Evolutionary conservation across 805 yeast species (phyloP).

Genomic region (Peterozyma toletana): DNA sequence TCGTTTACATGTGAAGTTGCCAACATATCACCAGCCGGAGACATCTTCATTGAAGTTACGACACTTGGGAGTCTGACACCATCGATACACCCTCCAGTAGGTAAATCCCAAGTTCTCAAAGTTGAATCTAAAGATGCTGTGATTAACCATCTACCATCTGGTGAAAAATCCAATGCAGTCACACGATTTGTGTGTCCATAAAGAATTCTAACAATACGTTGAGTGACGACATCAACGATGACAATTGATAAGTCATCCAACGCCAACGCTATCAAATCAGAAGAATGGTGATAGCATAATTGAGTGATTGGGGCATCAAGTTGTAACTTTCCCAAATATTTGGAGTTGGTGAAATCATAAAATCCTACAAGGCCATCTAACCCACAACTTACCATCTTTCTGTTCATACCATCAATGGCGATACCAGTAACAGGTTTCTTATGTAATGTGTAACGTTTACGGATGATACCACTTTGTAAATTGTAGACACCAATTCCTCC

Average conservation of each 20-base stretch:
- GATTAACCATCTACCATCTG: slow-evolving; percentile 93
- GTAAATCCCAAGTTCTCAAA: slow-evolving; percentile 93
- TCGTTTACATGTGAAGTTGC: slow-evolving; percentile 92
- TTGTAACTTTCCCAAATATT: slow-evolving; percentile 56
- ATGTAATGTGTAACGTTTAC: slow-evolving; percentile 65
- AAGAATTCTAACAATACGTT: slow-evolving; percentile 75
- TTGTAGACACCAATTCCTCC: slow-evolving; percentile 87
- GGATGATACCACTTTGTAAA: slow-evolving; percentile 80
- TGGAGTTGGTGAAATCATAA: slow-evolving; percentile 72
- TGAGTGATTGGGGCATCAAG: slow-evolving; percentile 74
- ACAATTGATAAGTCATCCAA: slow-evolving; percentile 82
- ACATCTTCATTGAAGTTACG: slow-evolving; percentile 74
- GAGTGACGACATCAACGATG: slow-evolving; percentile 76
- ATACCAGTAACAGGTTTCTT: slow-evolving; percentile 83
- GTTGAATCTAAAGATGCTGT: slow-evolving; percentile 81
- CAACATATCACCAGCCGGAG: slow-evolving; percentile 82
- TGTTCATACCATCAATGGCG: slow-evolving; percentile 84
- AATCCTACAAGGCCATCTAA: slow-evolving; percentile 87
- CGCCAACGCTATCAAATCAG: slow-evolving; percentile 80
- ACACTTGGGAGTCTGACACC: slow-evolving; percentile 73
- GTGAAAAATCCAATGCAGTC: slow-evolving; percentile 83
- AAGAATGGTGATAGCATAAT: slow-evolving; percentile 70
- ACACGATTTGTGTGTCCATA: slow-evolving; percentile 88
- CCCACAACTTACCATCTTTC: slow-evolving; percentile 80
- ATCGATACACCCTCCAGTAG: slow-evolving; percentile 95